Conservation (phyloP, 805 yeast species). For the Wilhelminamyces savonicus region DNA sequence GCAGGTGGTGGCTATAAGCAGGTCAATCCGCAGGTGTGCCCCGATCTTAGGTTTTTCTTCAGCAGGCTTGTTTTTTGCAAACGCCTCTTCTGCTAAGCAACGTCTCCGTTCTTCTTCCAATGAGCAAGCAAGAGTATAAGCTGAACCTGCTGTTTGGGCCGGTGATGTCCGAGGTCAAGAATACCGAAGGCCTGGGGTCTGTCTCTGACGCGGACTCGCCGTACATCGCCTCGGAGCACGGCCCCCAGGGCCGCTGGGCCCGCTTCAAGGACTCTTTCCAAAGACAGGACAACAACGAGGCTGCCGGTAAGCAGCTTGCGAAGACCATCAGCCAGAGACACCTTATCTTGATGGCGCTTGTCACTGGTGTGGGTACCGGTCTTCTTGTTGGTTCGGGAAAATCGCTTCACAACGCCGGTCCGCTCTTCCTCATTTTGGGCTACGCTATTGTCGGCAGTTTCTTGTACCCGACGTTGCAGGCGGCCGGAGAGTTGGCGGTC, state of each 20-base stretch:
- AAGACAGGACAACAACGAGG: conserved; percentile 7
- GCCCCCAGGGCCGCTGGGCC: conserved; percentile 12
- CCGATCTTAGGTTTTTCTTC: too few relatives aligned
- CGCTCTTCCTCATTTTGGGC: conserved; percentile 18
- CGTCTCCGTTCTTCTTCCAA: too few relatives aligned
- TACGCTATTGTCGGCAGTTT: too few relatives aligned
- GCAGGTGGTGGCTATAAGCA: too few relatives aligned
- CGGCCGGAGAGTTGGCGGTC: conserved; percentile 50
- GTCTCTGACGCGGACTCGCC: too few relatives aligned
- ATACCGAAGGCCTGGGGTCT: too few relatives aligned
- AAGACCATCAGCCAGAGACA: conserved; percentile 37
- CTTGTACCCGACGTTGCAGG: conserved; percentile 33
- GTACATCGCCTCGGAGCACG: background rate
- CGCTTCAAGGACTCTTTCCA: conserved; percentile 25
- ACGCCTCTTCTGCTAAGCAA: too few relatives aligned
- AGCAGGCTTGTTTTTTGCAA: too few relatives aligned
- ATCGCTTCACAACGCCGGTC: conserved; percentile 31
- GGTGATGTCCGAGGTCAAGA: conserved; percentile 1
- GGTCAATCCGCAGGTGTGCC: too few relatives aligned
- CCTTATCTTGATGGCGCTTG: conserved; percentile 27
- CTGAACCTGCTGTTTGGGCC: too few relatives aligned
- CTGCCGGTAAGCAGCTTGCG: conserved; percentile 15
- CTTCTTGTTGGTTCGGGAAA: conserved; percentile 36
- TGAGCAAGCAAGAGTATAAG: too few relatives aligned
- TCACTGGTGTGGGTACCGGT: conserved; percentile 39